phyloP scores from a whole-genome alignment of 2,329 filamentous ascomycete species.

The Alternaria sp. region DNA sequence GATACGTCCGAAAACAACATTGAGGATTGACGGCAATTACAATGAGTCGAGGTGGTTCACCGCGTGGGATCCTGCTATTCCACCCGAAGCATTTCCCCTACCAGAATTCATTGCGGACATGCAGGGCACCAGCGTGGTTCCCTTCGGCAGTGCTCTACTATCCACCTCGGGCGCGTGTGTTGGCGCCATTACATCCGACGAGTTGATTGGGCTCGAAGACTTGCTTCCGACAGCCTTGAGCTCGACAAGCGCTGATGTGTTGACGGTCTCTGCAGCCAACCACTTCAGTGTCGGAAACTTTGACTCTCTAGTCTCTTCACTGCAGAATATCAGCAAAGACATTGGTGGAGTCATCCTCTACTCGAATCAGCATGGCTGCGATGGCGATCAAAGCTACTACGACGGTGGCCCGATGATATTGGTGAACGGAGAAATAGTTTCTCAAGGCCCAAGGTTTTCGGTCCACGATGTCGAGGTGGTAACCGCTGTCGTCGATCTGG shows the following conservation, averaged over 20 bases:
- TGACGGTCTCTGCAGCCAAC: background rate
- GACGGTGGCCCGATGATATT: constrained; percentile 67
- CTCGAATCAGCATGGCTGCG: constrained; percentile 62
- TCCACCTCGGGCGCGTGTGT: background rate
- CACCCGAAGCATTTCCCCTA: background rate
- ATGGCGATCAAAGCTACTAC: constrained; percentile 42
- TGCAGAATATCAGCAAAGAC: background rate
- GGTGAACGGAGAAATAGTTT: constrained; percentile 66
- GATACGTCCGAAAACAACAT: constrained; percentile 73
- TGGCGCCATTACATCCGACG: background rate
- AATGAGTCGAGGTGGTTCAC: constrained; percentile 50
- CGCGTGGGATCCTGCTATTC: constrained; percentile 21
- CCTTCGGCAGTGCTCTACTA: background rate
- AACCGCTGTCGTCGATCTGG: constrained; percentile 64
- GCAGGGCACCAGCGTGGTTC: constrained; percentile 66
- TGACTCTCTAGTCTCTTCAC: background rate
- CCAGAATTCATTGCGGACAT: background rate
- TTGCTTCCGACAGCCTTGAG: background rate
- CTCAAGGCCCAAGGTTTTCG: constrained; percentile 71
- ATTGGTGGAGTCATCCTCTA: constrained; percentile 48
- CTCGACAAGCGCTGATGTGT: background rate
- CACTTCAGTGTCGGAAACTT: constrained; percentile 54
- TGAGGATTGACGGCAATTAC: constrained; percentile 72
- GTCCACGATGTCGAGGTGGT: constrained; percentile 62
- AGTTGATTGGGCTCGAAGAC: background rate